phyloP scores from a whole-genome alignment of 352 stramenopile species.

The Saprolegnia parasitica region DNA sequence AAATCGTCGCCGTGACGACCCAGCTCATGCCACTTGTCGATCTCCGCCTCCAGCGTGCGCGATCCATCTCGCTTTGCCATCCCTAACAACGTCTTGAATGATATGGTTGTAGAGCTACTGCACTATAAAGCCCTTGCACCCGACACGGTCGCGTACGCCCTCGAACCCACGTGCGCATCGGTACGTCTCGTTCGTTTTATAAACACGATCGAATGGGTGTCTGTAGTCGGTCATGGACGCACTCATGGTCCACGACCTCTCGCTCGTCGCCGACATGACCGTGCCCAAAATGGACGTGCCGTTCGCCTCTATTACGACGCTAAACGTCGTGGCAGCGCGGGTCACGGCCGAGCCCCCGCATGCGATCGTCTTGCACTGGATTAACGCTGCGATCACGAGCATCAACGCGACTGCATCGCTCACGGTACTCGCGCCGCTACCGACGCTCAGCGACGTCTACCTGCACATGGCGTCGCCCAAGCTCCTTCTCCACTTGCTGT shows the following conservation, averaged over 20 bases:
- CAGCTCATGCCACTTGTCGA: background rate
- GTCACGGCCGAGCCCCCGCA: background rate
- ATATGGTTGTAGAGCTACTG: background rate
- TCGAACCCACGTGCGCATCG: background rate
- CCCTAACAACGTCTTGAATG: background rate
- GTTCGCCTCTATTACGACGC: background rate
- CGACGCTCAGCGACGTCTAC: conserved; percentile 55
- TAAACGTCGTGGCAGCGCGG: background rate
- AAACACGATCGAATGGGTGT: too few species aligned
- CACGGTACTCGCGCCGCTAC: conserved; percentile 34
- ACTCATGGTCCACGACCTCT: conserved; percentile 9
- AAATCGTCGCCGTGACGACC: background rate
- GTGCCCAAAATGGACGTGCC: background rate
- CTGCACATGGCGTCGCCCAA: conserved; percentile 48
- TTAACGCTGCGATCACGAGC: conserved; percentile 11
- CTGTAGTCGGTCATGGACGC: background rate
- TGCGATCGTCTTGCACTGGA: conserved; percentile 3
- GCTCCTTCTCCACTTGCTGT: conserved; percentile 71
- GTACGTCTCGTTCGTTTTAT: too few species aligned
- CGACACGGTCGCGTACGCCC: background rate
- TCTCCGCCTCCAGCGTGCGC: background rate
- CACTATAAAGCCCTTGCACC: background rate
- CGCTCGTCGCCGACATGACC: background rate
- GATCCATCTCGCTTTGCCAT: background rate
- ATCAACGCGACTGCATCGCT: background rate